Conservation (phyloP, 345 rosid species). For the Adansonia digitata region DNA sequence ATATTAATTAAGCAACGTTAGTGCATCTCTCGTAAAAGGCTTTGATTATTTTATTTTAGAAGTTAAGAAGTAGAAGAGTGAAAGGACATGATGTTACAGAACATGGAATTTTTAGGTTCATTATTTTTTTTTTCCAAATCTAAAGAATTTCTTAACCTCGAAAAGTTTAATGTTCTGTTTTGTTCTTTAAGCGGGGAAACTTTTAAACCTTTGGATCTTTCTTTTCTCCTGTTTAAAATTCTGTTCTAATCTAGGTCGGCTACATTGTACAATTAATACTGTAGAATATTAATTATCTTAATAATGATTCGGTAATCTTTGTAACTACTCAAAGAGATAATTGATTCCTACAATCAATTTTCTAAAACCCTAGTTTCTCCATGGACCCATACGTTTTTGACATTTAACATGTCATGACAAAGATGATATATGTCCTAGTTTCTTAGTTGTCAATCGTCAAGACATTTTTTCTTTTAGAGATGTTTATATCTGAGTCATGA, state of each 20-base stretch:
- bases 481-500: not conserved
- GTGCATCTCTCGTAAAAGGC: not conserved
- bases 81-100: conserved; percentile 2
- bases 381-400: not conserved
- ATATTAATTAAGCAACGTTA: not conserved
- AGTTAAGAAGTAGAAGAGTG: not conserved
- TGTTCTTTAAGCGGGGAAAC: not conserved
- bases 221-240: not conserved
- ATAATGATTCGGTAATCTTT: not conserved
- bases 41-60: not conserved
- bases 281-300: not conserved
- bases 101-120: not conserved
- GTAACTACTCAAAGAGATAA: not conserved
- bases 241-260: not conserved
- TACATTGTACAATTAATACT: not conserved
- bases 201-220: not conserved
- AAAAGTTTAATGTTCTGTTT: not conserved
- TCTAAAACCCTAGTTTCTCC: not conserved
- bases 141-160: not conserved
- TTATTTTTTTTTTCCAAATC: not conserved
- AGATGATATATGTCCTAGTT: not conserved
- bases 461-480: no score
- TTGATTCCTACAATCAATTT: not conserved
- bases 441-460: no score
- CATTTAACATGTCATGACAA: not conserved